Base-by-base conservation (phyloP, 2,329 filamentous ascomycete species). In the Xylaria sp. region DNA sequence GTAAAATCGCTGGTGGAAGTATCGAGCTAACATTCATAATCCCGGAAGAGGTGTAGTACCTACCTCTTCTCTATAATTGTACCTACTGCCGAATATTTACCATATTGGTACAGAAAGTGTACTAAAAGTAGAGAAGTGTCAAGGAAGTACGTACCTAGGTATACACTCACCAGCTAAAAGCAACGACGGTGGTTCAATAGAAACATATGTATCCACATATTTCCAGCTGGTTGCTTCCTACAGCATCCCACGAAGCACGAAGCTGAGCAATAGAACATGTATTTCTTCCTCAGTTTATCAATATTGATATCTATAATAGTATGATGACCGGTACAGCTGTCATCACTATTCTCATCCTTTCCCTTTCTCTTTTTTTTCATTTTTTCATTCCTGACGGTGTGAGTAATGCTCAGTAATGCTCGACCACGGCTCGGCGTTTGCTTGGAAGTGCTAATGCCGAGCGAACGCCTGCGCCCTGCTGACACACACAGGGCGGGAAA, bases 381-480 rank as follows among this genome's bases (percentile, higher is more conserved):
- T n/a, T 20, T n/a, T n/a, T 46, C 15, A 13, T 46, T 46, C 18
- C 13, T 46, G 13, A n/a, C 41, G 15, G 46, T 39, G 51, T 66
- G 67, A 69, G 63, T 66, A 69, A 69, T 69, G 63, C 58, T 66
- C 52, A 50, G 63, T 63, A 48, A 63, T 66, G 57, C 44, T 61
- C 13, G 28, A 63, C 28, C 25, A 41, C 39, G 39, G 20, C 39
- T 63, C 67, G 67, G 67, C 15, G 58, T 70, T 62, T 70, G 67
- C 63, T 69, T 66, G 48, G 48, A 63, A 66, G 46, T 63, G 20
- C 23, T 37, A 37, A 51, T 56, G 32, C 57, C 51, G 57, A 56
- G 10, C 34, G n/a, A 18, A 37, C 46, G 52, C 3, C 18, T 10
- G 34, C 34, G 34, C 34, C 8, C 34, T 34, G 28, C 32, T 65